phyloP scores from a whole-genome alignment of 2,329 filamentous ascomycete species.

The Penicillium sclerotigenum region DNA sequence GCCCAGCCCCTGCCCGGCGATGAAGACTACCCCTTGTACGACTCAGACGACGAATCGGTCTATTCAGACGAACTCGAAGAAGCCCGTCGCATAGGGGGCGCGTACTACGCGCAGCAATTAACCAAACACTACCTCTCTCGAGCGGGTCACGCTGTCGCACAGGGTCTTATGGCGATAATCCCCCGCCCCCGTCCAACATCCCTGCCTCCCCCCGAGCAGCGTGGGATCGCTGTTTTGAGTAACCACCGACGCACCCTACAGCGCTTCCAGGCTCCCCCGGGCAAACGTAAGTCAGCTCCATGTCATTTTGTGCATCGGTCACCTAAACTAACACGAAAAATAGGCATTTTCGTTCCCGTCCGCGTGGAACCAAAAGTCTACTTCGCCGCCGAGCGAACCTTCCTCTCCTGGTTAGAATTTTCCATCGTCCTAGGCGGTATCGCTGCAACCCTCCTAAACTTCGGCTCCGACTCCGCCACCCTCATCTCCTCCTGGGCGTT shows the following conservation, averaged over 20 bases:
- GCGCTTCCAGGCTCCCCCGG: slow-evolving; percentile 58
- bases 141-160: slow-evolving; percentile 45
- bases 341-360: slow-evolving; percentile 90
- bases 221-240: slow-evolving; percentile 43
- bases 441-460: slow-evolving; percentile 78
- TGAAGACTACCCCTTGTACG: slow-evolving; percentile 82
- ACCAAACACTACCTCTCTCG: slow-evolving; percentile 51
- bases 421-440: slow-evolving; percentile 90
- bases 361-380: slow-evolving; percentile 97
- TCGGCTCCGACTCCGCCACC: slow-evolving; percentile 60
- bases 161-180: slow-evolving; percentile 50
- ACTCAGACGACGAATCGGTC: slow-evolving; percentile 81
- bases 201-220: slow-evolving; percentile 37
- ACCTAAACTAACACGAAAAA: slow-evolving; percentile 46
- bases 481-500: slow-evolving; percentile 73
- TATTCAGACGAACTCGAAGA: slow-evolving; percentile 73
- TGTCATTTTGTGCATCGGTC: background rate
- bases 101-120: slow-evolving; percentile 67
- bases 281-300: slow-evolving; percentile 45
- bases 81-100: slow-evolving; percentile 71
- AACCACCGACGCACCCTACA: slow-evolving; percentile 44
- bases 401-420: slow-evolving; percentile 96
- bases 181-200: slow-evolving; percentile 51
- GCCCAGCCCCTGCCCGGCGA: slow-evolving; percentile 56
- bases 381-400: slow-evolving; percentile 93